Evolutionary conservation across 495 filamentous ascomycete genomes (phyloP), one percentile per base, ranked within the genome.

Genomic region (Lasiosphaeria miniovina): DNA sequence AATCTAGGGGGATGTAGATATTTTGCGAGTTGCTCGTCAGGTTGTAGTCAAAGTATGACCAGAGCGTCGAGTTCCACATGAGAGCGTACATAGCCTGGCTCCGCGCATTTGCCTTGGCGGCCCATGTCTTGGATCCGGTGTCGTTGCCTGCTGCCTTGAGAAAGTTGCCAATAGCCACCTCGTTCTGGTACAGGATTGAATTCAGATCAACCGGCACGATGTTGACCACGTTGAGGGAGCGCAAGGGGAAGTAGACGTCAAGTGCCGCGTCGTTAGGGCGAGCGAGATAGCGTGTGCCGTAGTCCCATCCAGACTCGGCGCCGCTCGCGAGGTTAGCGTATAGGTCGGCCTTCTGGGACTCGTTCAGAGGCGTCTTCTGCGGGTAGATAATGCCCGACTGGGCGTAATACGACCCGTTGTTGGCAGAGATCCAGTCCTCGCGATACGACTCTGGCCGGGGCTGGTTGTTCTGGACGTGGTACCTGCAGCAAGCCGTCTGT

Each of bases 1-100:
- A 24, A 54, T 81, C 75, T 34, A 65, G 62, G 12, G 74, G 74
- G 24, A 77, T 59, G 57, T 70, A 79, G 32, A 73, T 36, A 49
- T 71, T 70, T 48, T 79, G 78, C 4, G 74, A 62, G 41, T 48
- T 61, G 9, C 66, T 73, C 9, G 78, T 81, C 24, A 81, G 52
- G 67, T 81, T 81, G 68, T 77, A 81, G 68, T 81, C 78, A 61
- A 81, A 81, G 63, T 77, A 81, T 45, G 75, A 75, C 61, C 59
- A 73, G 56, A 74, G 67, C 7, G 73, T 77, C 10, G 66, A 58
- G 66, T 79, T 81, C 78, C 78, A 81, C 70, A 81, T 75, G 43
- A 79, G 63, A 10, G 64, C 63, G 61, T 72, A 74, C 72, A 81
- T 80, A 57, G 75, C 75, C 45, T 70, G 67, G 55, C 73, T 76